Conservation (phyloP, 257 asterid genomes). For the Solanum microdontum region DNA sequence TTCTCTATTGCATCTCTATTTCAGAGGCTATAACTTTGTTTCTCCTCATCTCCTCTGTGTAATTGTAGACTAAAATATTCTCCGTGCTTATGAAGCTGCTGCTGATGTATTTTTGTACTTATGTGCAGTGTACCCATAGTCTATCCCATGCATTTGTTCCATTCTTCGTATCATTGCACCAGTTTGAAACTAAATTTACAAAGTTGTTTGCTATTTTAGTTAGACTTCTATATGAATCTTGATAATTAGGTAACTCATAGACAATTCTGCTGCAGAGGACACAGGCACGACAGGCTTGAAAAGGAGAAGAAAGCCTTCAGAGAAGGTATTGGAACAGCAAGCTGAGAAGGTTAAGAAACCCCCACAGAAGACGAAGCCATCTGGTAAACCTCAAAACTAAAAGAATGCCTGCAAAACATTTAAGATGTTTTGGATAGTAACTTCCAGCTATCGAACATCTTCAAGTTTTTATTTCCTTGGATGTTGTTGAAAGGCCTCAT, state of each 20-base stretch:
- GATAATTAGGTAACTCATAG: background rate
- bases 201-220: background rate
- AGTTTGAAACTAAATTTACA: background rate
- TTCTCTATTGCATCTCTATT: background rate
- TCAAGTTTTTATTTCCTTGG: background rate
- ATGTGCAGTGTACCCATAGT: background rate
- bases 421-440: background rate
- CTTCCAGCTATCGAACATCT: background rate
- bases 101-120: background rate
- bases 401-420: constrained; percentile 2
- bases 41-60: background rate
- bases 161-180: background rate
- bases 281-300: constrained; percentile 41
- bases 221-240: background rate
- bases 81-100: background rate
- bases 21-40: background rate
- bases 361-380: constrained; percentile 29
- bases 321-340: constrained; percentile 49
- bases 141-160: background rate
- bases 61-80: background rate
- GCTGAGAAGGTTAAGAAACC: constrained; percentile 45
- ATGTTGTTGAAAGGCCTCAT: background rate
- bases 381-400: constrained; percentile 16
- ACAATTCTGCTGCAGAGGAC: constrained; percentile 57
- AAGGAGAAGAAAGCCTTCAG: constrained; percentile 64